Evolutionary conservation across 495 filamentous ascomycete species (phyloP).

Genomic region (Lasiosphaeria ovina): DNA sequence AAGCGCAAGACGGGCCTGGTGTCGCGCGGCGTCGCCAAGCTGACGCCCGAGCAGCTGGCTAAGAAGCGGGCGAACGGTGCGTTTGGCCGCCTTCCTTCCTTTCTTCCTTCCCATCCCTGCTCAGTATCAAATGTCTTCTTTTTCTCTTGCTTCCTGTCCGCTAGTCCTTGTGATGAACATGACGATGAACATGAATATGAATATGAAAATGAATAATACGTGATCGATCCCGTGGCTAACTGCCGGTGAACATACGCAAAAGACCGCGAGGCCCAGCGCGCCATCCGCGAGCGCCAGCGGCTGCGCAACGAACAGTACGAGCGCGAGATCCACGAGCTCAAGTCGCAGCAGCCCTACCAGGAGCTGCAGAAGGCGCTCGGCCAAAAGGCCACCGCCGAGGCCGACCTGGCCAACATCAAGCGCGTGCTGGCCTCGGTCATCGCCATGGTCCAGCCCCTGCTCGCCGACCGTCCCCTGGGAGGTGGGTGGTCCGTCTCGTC

Average conservation of each 20-base stretch:
- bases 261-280: slow-evolving; percentile 79
- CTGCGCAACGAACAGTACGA: slow-evolving; percentile 66
- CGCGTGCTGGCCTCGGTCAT: slow-evolving; percentile 58
- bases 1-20: slow-evolving; percentile 38
- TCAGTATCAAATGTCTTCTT: neutral
- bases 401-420: slow-evolving; percentile 69
- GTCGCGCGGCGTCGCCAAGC: slow-evolving; percentile 62
- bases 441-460: slow-evolving; percentile 62
- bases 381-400: slow-evolving; percentile 66
- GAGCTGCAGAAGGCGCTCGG: slow-evolving; percentile 69
- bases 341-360: slow-evolving; percentile 72
- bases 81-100: neutral
- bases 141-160: too few relatives aligned
- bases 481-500: neutral
- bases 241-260: neutral
- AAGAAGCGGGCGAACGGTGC: slow-evolving; percentile 76
- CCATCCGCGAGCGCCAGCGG: slow-evolving; percentile 75
- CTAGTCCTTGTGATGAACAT: too few relatives aligned
- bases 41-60: slow-evolving; percentile 67
- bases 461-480: slow-evolving; percentile 8
- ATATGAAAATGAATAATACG: too few relatives aligned
- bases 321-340: slow-evolving; percentile 42
- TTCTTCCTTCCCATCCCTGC: neutral
- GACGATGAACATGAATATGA: too few relatives aligned
- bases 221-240: too few relatives aligned